phyloP scores from a whole-genome alignment of 371 early-diverging fungal species.

The Mucor piriformis region DNA sequence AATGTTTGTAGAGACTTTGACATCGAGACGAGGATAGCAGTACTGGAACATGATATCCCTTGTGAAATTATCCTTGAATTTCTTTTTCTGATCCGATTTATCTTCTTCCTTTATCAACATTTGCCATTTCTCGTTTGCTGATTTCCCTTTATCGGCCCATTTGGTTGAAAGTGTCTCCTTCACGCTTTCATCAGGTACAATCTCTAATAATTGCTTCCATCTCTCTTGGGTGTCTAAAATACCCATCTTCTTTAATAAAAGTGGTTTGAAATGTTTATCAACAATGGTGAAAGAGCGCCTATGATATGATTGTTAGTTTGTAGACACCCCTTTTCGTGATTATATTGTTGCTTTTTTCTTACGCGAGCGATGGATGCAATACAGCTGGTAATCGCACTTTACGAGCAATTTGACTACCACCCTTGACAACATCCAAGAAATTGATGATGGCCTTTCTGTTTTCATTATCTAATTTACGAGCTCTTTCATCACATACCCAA shows the following conservation, averaged over 20 bases:
- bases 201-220: conserved; percentile 74
- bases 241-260: conserved; percentile 73
- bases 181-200: conserved; percentile 73
- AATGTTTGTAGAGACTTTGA: conserved; percentile 87
- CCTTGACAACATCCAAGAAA: conserved; percentile 87
- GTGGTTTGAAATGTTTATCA: conserved; percentile 64
- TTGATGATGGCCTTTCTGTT: conserved; percentile 83
- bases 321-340: too few relatives aligned
- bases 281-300: conserved; percentile 68
- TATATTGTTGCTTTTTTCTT: conserved; percentile 11
- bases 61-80: conserved; percentile 20
- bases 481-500: conserved; percentile 96
- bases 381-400: conserved; percentile 68
- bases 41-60: conserved; percentile 87
- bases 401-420: conserved; percentile 69
- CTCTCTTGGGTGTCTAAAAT: conserved; percentile 62
- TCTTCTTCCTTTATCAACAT: conserved; percentile 27
- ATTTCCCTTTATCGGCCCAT: conserved; percentile 54
- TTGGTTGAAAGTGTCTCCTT: conserved; percentile 45
- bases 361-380: conserved; percentile 72
- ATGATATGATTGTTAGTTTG: too few relatives aligned
- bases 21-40: conserved; percentile 94
- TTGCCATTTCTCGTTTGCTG: conserved; percentile 65
- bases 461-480: conserved; percentile 77
- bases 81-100: conserved; percentile 20